Conservation (phyloP, 495 filamentous ascomycete genomes). For the Neurospora sp. region DNA sequence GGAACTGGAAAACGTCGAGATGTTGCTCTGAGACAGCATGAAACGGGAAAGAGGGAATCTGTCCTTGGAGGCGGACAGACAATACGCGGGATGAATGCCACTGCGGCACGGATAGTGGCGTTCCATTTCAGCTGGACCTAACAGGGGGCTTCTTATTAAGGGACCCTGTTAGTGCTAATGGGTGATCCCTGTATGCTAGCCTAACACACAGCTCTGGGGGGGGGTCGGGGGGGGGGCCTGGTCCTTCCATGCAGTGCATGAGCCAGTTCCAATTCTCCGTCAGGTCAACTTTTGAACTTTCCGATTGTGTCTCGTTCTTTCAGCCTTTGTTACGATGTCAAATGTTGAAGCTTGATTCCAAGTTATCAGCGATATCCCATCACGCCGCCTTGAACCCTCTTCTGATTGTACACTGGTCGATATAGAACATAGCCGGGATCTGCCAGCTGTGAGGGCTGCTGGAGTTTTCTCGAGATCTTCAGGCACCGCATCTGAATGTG, state of each 20-base stretch:
- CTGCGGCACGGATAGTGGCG: neutral
- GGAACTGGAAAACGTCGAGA: neutral
- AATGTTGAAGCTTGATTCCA: neutral
- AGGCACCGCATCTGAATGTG: neutral
- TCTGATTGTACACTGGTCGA: neutral
- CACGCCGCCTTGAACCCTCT: neutral
- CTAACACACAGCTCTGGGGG: neutral
- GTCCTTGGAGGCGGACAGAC: neutral
- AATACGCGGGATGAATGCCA: constrained; percentile 1
- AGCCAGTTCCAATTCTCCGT: neutral
- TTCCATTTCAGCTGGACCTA: neutral
- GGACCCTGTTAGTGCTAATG: neutral
- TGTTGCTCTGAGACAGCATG: neutral
- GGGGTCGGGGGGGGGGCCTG: neutral
- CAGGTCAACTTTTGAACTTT: neutral
- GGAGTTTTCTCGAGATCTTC: neutral
- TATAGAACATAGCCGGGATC: neutral
- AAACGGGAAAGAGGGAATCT: neutral
- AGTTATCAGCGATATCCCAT: neutral
- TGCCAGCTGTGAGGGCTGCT: neutral
- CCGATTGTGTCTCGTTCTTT: neutral
- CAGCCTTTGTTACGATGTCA: neutral
- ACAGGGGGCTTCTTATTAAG: neutral
- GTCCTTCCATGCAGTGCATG: neutral
- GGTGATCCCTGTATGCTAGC: neutral